Percentiles rank a stretch among this genome's conserved stretches.
phyloP scores from a whole-genome alignment of 805 yeast genomes.

The Brettanomyces naardenensis region DNA sequence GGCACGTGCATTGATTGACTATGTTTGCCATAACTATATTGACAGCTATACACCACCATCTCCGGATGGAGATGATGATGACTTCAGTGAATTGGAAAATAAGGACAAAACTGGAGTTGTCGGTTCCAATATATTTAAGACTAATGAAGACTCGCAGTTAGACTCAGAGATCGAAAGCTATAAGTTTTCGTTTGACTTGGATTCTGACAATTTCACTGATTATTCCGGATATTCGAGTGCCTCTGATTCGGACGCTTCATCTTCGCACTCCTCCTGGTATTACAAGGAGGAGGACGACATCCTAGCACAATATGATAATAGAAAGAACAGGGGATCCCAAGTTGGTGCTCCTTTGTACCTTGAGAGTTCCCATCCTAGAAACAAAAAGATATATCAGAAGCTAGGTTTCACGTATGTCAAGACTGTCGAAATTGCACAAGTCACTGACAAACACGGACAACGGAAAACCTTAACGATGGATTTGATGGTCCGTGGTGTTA shows the following conservation, averaged over 20 bases:
- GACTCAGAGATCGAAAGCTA: conserved; percentile 27
- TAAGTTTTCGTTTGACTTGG: conserved; percentile 26
- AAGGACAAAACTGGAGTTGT: conserved; percentile 9
- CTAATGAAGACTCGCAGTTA: conserved; percentile 21
- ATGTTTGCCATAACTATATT: conserved; percentile 39
- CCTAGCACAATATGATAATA: conserved; percentile 25
- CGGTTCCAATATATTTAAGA: conserved; percentile 9
- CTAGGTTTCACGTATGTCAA: conserved; percentile 39
- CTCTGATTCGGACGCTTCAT: conserved; percentile 24
- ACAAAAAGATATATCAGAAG: conserved; percentile 44
- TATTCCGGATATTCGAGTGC: conserved; percentile 26
- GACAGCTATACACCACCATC: conserved; percentile 20
- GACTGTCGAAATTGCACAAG: conserved; percentile 28
- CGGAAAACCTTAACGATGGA: conserved; percentile 26
- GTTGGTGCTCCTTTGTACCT: conserved; percentile 35
- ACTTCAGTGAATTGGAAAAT: conserved; percentile 6
- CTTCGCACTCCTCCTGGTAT: conserved; percentile 28
- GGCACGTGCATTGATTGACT: conserved; percentile 43
- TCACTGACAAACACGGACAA: conserved; percentile 18
- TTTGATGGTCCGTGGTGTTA: conserved; percentile 31
- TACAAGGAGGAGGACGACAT: conserved; percentile 28
- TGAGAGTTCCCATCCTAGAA: conserved; percentile 49
- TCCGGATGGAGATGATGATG: conserved; percentile 11
- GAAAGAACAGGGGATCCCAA: conserved; percentile 21
- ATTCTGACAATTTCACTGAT: conserved; percentile 26